Conservation (phyloP, 441 rosid species). For the Pelargonium australe region DNA sequence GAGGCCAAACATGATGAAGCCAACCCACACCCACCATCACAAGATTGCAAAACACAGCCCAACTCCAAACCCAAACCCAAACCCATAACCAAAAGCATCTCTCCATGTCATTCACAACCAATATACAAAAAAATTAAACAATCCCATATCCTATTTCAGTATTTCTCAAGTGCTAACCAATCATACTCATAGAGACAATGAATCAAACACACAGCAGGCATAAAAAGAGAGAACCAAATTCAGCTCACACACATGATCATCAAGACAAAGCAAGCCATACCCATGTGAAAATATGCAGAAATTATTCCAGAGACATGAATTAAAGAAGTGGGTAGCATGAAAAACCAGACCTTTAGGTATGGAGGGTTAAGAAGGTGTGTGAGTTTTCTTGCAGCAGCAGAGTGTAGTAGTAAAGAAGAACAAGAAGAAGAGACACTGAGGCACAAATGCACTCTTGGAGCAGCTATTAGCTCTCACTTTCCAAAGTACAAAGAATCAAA, state of each 20-base stretch:
- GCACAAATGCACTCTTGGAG: neutral
- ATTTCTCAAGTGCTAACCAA: neutral
- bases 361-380: too few relatives aligned
- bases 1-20: conserved; percentile 17
- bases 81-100: conserved; percentile 8
- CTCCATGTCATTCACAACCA: conserved; percentile 16
- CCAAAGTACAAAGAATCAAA: too few relatives aligned
- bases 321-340: neutral
- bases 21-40: conserved; percentile 2
- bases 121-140: neutral
- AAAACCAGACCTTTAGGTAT: neutral
- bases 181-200: neutral
- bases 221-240: conserved; percentile 1
- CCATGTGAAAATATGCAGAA: neutral
- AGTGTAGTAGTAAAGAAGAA: too few relatives aligned
- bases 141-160: neutral
- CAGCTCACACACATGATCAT: neutral
- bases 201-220: conserved; percentile 7
- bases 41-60: conserved; percentile 5
- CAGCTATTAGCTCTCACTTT: neutral
- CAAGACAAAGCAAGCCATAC: neutral
- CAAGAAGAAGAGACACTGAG: too few relatives aligned
- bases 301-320: neutral
- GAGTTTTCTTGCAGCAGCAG: too few relatives aligned
- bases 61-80: conserved; percentile 17